phyloP scores from a whole-genome alignment of 495 filamentous ascomycete species.

The Penicillium flavigenum region DNA sequence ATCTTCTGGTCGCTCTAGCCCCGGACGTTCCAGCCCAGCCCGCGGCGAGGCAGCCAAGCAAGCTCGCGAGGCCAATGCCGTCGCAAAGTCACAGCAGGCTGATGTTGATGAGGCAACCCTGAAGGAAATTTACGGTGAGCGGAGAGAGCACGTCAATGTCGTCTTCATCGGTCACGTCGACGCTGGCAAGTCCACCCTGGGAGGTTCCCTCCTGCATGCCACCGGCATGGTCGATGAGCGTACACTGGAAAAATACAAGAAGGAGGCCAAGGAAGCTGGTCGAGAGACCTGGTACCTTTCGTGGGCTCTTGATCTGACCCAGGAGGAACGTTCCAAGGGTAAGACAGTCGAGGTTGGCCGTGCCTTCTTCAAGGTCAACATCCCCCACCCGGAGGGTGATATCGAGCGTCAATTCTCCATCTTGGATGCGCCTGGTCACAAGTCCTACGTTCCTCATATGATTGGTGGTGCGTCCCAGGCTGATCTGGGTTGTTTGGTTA shows the following conservation, averaged over 20 bases:
- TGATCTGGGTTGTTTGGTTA: conserved; percentile 93
- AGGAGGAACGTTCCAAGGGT: conserved; percentile 93
- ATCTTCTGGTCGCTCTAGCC: conserved; percentile 74
- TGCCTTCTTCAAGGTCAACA: conserved; percentile 92
- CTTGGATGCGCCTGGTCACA: conserved; percentile 94
- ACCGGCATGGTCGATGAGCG: conserved; percentile 99
- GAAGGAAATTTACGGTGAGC: conserved; percentile 93
- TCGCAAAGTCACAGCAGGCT: conserved; percentile 81
- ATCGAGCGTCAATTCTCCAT: conserved; percentile 71
- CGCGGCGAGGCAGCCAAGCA: conserved; percentile 51
- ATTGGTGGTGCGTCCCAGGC: conserved; percentile 96
- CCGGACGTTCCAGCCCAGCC: conserved; percentile 53
- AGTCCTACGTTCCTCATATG: conserved; percentile 95
- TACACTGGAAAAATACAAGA: conserved; percentile 97
- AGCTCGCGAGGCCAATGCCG: conserved; percentile 73
- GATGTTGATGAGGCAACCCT: conserved; percentile 89
- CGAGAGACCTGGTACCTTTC: conserved; percentile 99
- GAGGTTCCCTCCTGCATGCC: conserved; percentile 84
- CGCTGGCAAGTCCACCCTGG: conserved; percentile 93
- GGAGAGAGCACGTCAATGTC: conserved; percentile 87
- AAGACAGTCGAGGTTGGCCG: conserved; percentile 98
- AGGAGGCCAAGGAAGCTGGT: conserved; percentile 91
- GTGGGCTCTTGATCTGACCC: conserved; percentile 95
- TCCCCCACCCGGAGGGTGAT: conserved; percentile 51
- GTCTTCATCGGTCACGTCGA: conserved; percentile 99